These are phyloP conservation scores for Termitomyces sp. DNA, from an alignment of 768 basidiomycete genomes.

Conservation along the genomic window DNA sequence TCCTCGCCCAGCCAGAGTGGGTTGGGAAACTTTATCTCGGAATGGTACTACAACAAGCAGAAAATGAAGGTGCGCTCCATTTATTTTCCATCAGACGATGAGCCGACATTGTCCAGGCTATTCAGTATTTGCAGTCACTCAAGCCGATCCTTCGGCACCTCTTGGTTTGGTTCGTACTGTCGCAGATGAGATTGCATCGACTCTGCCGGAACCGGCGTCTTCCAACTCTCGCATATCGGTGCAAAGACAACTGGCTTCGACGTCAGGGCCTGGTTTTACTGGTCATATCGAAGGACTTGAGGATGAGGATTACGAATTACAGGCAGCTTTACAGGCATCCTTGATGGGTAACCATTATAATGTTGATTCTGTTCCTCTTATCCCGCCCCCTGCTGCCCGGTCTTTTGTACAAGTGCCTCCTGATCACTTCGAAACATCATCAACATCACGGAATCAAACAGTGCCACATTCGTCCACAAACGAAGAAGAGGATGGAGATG, in stretches of 20 bases:
- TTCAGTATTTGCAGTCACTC: slow-evolving; percentile 73
- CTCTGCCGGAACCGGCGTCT: slow-evolving; percentile 44
- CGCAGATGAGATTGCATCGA: slow-evolving; percentile 66
- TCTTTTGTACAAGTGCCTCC: slow-evolving; percentile 18
- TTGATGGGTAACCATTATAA: slow-evolving; percentile 29
- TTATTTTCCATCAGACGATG: neutral
- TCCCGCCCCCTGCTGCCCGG: slow-evolving; percentile 20
- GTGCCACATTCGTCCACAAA: slow-evolving; percentile 11
- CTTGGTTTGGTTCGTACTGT: slow-evolving; percentile 57
- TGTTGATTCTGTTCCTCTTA: slow-evolving; percentile 10
- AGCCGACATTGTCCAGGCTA: slow-evolving; percentile 46
- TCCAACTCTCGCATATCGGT: slow-evolving; percentile 5
- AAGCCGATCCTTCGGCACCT: slow-evolving; percentile 47
- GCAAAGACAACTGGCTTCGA: slow-evolving; percentile 1
- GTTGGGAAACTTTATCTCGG: slow-evolving; percentile 77
- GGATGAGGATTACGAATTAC: slow-evolving; percentile 84
- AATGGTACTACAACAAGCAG: slow-evolving; percentile 85
- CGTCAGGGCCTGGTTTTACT: slow-evolving; percentile 5
- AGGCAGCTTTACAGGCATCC: slow-evolving; percentile 83
- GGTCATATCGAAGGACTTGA: slow-evolving; percentile 41
- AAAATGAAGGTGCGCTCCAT: slow-evolving; percentile 59
- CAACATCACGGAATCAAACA: slow-evolving; percentile 14
- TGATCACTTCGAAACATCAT: slow-evolving; percentile 1
- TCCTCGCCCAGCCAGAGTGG: slow-evolving; percentile 67
- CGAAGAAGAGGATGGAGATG: neutral